These are phyloP conservation scores for Limnanthes douglasii DNA, from an alignment of 345 rosid species.

Conservation along the genomic window DNA sequence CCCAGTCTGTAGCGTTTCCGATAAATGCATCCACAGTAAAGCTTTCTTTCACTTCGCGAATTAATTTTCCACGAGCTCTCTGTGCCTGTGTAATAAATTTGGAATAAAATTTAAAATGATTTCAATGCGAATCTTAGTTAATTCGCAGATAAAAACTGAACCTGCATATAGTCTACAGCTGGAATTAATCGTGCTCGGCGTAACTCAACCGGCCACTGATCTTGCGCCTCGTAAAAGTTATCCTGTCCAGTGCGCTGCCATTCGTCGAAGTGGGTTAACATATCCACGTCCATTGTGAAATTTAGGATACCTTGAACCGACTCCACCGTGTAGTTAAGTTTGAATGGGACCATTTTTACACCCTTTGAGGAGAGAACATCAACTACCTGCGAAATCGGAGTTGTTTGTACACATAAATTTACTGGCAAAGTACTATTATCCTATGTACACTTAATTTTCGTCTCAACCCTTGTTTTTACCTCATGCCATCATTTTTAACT, in stretches of 20 bases:
- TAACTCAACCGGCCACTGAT: constrained; percentile 82
- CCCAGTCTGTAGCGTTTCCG: constrained; percentile 87
- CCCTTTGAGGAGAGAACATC: constrained; percentile 60
- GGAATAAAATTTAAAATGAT: not conserved
- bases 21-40: constrained; percentile 69
- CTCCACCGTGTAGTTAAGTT: constrained; percentile 53
- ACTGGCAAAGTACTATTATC: too few species aligned
- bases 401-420: too few species aligned
- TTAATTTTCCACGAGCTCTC: constrained; percentile 60
- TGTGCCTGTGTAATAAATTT: constrained; percentile 35
- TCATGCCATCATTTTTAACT: too few species aligned
- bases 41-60: constrained; percentile 55
- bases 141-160: constrained; percentile 2
- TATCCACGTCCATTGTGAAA: constrained; percentile 76
- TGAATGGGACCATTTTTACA: constrained; percentile 67
- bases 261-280: constrained; percentile 80
- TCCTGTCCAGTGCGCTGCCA: constrained; percentile 65
- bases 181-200: constrained; percentile 49
- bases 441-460: too few species aligned
- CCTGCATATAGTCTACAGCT: constrained; percentile 74
- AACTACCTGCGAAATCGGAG: constrained; percentile 34
- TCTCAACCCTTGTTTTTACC: too few species aligned
- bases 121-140: constrained; percentile 1
- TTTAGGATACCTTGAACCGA: constrained; percentile 73
- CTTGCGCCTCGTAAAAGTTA: constrained; percentile 70